Conservation (phyloP, 2,329 filamentous ascomycete genomes). For the Fusarium mangiferae region DNA sequence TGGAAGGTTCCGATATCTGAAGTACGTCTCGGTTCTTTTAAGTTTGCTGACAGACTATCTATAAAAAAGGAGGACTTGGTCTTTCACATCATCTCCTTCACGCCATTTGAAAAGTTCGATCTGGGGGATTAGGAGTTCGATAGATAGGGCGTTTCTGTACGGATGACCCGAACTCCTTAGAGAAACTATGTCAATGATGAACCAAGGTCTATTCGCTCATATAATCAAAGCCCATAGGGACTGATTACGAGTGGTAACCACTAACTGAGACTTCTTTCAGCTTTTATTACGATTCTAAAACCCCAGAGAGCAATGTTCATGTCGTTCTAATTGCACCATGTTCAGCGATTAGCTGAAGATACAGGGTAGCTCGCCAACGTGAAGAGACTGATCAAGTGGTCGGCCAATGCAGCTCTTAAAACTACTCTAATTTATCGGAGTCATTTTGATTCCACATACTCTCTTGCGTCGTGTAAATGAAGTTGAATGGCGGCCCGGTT, state of each 20-base stretch:
- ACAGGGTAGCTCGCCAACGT: background rate
- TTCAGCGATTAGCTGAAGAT: background rate
- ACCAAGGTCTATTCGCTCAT: background rate
- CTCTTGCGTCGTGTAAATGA: background rate
- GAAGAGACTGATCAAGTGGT: background rate
- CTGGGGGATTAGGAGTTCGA: background rate
- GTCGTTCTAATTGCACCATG: background rate
- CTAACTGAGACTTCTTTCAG: background rate
- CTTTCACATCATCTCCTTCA: background rate
- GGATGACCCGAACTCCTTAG: background rate
- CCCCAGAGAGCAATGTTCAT: background rate
- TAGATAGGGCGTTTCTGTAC: background rate
- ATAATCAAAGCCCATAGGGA: background rate
- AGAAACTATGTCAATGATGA: background rate
- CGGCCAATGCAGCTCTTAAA: background rate
- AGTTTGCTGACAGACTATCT: background rate
- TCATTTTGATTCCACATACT: background rate
- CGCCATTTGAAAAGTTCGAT: background rate
- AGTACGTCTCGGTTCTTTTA: background rate
- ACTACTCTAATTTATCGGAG: background rate
- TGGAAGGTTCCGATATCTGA: background rate
- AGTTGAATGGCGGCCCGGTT: conserved; percentile 11
- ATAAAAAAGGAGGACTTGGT: background rate
- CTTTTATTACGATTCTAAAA: background rate
- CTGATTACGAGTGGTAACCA: background rate